phyloP scores from a whole-genome alignment of 176 grass and related monocot species.

The Coix lacrymajobi region DNA sequence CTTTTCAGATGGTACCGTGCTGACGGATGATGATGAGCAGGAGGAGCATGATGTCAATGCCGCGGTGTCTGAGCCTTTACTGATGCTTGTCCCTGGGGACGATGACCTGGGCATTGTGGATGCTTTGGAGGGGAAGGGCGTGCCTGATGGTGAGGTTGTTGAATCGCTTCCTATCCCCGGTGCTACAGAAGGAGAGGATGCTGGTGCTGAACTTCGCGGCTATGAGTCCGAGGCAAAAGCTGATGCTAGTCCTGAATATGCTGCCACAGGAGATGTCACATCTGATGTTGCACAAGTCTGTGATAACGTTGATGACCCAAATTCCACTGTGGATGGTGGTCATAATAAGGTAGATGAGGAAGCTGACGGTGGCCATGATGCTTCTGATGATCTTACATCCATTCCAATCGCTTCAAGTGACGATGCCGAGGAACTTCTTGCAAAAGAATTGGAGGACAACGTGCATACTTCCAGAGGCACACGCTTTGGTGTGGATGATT shows the following conservation, averaged over 20 bases:
- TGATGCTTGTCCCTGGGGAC: neutral
- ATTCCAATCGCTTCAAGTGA: neutral
- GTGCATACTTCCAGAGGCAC: conserved; percentile 24
- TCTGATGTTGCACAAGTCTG: neutral
- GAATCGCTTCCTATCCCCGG: neutral
- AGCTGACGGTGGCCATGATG: neutral
- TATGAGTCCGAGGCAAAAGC: neutral
- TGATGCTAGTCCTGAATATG: conserved; percentile 5
- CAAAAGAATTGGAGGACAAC: conserved; percentile 13
- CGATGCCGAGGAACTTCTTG: neutral
- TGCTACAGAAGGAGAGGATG: neutral
- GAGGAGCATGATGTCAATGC: neutral
- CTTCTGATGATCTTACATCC: neutral
- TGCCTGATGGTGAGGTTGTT: neutral
- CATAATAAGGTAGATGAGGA: neutral
- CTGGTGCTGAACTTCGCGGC: neutral
- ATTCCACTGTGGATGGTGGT: neutral
- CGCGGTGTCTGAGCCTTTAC: neutral
- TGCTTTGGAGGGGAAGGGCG: neutral
- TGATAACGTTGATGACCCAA: neutral
- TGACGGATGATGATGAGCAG: neutral
- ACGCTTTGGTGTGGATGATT: conserved; percentile 24
- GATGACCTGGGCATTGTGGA: neutral
- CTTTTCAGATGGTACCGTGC: neutral
- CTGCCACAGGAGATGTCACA: neutral